phyloP scores from a whole-genome alignment of 2,329 filamentous ascomycete species.

The Capronia epimyces region DNA sequence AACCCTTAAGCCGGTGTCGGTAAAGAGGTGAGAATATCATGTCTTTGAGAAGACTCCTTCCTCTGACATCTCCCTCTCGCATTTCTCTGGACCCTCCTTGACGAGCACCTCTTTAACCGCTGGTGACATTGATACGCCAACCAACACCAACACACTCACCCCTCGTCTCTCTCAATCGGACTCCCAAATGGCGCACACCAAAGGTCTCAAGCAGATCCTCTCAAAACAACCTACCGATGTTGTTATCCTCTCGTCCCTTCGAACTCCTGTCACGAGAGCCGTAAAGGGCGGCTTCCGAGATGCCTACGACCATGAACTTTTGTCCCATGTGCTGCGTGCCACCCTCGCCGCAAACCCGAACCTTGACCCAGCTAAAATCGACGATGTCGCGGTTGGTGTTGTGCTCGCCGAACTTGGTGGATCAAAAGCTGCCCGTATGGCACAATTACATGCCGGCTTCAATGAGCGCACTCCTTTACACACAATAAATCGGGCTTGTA shows the following conservation, averaged over 20 bases:
- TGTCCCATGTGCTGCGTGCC: constrained; percentile 58
- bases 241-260: constrained; percentile 83
- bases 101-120: too few relatives aligned
- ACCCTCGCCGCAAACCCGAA: constrained; percentile 68
- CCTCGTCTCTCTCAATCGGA: too few relatives aligned
- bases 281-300: constrained; percentile 81
- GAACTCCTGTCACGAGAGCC: constrained; percentile 77
- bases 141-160: too few relatives aligned
- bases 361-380: constrained; percentile 62
- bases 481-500: constrained; percentile 85
- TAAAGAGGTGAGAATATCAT: too few relatives aligned
- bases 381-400: constrained; percentile 81
- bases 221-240: constrained; percentile 73
- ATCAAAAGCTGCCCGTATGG: constrained; percentile 85
- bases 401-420: constrained; percentile 89
- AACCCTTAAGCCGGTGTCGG: neutral
- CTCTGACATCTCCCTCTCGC: too few relatives aligned
- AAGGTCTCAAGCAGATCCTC: constrained; percentile 70
- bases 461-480: constrained; percentile 68
- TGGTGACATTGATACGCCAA: too few relatives aligned
- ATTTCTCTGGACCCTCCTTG: too few relatives aligned
- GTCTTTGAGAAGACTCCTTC: too few relatives aligned
- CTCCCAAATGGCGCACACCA: constrained; percentile 35
- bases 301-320: constrained; percentile 84
- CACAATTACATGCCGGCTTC: constrained; percentile 76